Conservation (phyloP, 2,329 filamentous ascomycete species). For the Ilyonectria robusta region DNA sequence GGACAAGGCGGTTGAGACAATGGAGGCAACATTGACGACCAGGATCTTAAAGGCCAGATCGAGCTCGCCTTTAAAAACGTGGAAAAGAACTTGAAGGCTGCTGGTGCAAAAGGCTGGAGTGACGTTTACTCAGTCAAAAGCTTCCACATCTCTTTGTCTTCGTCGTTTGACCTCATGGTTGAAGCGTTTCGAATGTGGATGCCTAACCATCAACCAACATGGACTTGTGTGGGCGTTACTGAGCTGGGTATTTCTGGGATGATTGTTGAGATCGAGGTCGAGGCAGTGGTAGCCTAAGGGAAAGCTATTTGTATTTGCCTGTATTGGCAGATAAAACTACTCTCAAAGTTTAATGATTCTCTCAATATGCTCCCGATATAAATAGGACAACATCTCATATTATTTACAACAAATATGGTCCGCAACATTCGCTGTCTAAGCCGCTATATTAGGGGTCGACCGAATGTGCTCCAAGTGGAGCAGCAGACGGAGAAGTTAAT, state of each 20-base stretch:
- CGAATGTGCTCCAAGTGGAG: too few species aligned
- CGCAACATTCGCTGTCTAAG: too few species aligned
- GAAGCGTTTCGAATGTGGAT: slow-evolving; percentile 64
- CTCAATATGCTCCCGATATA: too few species aligned
- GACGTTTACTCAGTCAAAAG: slow-evolving; percentile 66
- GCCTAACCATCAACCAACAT: slow-evolving; percentile 66
- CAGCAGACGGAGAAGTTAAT: too few species aligned
- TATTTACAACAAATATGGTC: too few species aligned
- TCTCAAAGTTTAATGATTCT: too few species aligned
- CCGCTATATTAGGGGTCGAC: too few species aligned
- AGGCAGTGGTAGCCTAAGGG: slow-evolving; percentile 47
- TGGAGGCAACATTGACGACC: slow-evolving; percentile 41
- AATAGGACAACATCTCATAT: too few species aligned
- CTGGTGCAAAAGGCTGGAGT: slow-evolving; percentile 69
- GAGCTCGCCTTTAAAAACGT: slow-evolving; percentile 71
- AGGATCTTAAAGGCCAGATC: slow-evolving; percentile 61
- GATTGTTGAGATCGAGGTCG: slow-evolving; percentile 72
- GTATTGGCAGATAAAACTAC: too few species aligned
- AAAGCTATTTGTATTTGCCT: too few species aligned
- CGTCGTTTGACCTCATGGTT: slow-evolving; percentile 59
- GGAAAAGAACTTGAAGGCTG: slow-evolving; percentile 63
- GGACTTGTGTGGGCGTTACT: slow-evolving; percentile 67
- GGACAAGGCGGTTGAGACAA: slow-evolving; percentile 44
- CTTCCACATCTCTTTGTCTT: slow-evolving; percentile 60
- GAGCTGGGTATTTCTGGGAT: slow-evolving; percentile 64